phyloP scores from a whole-genome alignment of 495 filamentous ascomycete genomes.

The Hypoxylon fuscum region DNA sequence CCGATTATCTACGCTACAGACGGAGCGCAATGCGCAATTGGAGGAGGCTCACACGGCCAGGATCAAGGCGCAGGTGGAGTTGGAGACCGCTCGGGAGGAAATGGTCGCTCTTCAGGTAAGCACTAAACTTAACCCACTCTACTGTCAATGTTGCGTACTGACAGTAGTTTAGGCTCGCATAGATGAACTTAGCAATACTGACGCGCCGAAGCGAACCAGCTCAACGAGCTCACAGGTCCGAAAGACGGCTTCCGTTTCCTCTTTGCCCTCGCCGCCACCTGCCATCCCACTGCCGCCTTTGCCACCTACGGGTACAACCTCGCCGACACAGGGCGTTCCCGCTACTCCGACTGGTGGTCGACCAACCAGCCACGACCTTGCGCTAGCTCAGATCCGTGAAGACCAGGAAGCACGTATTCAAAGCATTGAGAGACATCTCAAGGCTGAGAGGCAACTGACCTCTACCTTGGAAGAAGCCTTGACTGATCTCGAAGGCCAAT shows the following conservation, averaged over 20 bases:
- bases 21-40: conserved; percentile 70
- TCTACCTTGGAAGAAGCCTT: conserved; percentile 94
- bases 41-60: conserved; percentile 65
- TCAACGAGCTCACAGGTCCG: conserved; percentile 76
- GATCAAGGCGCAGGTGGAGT: conserved; percentile 58
- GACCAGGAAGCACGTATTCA: conserved; percentile 95
- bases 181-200: conserved; percentile 57
- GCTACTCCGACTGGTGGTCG: conserved; percentile 63
- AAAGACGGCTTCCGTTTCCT: conserved; percentile 83
- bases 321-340: conserved; percentile 51
- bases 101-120: conserved; percentile 73
- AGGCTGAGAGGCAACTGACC: conserved; percentile 95
- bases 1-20: conserved; percentile 73
- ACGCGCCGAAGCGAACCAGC: conserved; percentile 73
- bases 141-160: conserved; percentile 32
- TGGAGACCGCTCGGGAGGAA: conserved; percentile 70
- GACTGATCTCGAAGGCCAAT: conserved; percentile 87
- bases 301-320: conserved; percentile 62
- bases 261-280: conserved; percentile 88
- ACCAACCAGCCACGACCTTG: conserved; percentile 84
- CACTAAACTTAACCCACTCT: not conserved
- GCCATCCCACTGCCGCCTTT: conserved; percentile 95
- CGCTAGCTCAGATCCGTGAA: conserved; percentile 77
- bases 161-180: conserved; percentile 61
- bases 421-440: conserved; percentile 95